phyloP scores from a whole-genome alignment of 805 yeast genomes.

The Wickerhamiella alocasiicola region DNA sequence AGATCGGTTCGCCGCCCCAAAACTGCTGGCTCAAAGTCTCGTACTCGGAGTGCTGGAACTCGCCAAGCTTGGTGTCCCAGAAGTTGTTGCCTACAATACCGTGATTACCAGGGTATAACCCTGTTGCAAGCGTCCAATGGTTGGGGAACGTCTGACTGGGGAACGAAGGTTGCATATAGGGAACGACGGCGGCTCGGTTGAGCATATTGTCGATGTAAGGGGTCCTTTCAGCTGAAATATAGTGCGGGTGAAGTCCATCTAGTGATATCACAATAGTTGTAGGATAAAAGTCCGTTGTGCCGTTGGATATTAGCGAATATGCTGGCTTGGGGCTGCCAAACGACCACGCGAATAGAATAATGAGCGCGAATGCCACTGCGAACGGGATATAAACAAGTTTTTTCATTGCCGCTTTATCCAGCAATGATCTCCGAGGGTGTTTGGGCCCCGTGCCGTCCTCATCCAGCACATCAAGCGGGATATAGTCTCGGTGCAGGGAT shows the following conservation, averaged over 20 bases:
- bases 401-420: neutral
- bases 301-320: constrained; percentile 32
- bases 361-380: constrained; percentile 10
- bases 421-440: neutral
- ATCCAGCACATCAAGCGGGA: constrained; percentile 19
- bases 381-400: constrained; percentile 8
- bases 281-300: constrained; percentile 60
- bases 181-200: constrained; percentile 45
- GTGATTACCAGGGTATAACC: constrained; percentile 68
- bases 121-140: constrained; percentile 86
- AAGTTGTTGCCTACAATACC: constrained; percentile 81
- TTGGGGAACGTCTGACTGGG: constrained; percentile 87
- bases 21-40: constrained; percentile 42
- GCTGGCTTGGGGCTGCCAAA: constrained; percentile 4
- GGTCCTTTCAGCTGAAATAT: constrained; percentile 50
- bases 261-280: constrained; percentile 69
- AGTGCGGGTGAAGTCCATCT: constrained; percentile 88
- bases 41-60: constrained; percentile 47
- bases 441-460: constrained; percentile 14
- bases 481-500: too few relatives aligned
- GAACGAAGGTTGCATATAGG: constrained; percentile 76
- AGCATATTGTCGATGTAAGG: constrained; percentile 57
- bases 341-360: constrained; percentile 9
- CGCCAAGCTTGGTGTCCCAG: constrained; percentile 44
- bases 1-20: constrained; percentile 89